A percentile compares a stretch with the other conserved stretches of the same genome.
These are phyloP conservation scores for Drosera spatulata DNA, from an alignment of 179 eudicot genomes.

Conservation along the genomic window DNA sequence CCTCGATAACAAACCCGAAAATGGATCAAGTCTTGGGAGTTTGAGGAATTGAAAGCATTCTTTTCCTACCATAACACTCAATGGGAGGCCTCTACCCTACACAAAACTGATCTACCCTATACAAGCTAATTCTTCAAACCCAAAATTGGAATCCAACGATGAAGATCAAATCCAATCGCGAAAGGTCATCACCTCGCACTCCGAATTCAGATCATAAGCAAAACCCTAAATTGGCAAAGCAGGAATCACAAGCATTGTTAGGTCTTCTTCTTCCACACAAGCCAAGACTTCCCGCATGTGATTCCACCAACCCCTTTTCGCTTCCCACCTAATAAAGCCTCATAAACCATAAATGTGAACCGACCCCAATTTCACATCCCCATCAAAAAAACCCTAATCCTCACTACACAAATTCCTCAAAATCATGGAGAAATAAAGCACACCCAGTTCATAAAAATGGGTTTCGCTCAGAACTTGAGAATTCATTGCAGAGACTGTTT, in stretches of 20 bases:
- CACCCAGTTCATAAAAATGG: conserved; percentile 19
- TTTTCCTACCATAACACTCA: background rate
- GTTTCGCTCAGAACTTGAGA: conserved; percentile 6
- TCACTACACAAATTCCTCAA: conserved; percentile 3
- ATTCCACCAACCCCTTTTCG: conserved; percentile 1
- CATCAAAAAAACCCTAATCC: background rate
- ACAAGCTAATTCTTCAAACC: background rate
- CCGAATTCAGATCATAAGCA: background rate
- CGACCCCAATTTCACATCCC: conserved; percentile 1
- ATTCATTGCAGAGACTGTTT: too few relatives aligned
- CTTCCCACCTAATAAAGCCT: conserved; percentile 8
- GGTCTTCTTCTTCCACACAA: background rate
- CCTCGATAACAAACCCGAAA: background rate
- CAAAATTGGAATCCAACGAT: background rate
- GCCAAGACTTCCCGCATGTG: background rate
- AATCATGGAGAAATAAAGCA: conserved; percentile 10
- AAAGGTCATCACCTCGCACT: background rate
- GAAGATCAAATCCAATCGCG: background rate
- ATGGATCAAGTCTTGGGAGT: background rate
- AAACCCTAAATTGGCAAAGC: background rate
- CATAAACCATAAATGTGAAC: conserved; percentile 10
- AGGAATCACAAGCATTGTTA: background rate
- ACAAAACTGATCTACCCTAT: background rate
- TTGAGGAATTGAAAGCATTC: background rate
- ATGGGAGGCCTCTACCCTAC: background rate